Base-by-base conservation (phyloP, 768 basidiomycete species). In the Leccinum longicurvipes region DNA sequence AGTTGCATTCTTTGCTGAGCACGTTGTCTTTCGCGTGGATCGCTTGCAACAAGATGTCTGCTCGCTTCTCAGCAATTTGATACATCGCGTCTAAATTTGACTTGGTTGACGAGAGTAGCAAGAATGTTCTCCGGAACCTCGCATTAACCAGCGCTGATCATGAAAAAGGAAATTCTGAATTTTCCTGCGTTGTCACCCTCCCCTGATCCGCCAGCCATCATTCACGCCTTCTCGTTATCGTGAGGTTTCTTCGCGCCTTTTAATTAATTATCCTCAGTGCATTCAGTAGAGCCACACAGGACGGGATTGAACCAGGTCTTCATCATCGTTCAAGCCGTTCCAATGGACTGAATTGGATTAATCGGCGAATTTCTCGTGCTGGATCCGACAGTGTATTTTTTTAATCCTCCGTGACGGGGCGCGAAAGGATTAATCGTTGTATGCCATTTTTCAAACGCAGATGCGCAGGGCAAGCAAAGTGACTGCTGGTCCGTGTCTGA, bases 141-240 rank as follows among this genome's bases (percentile, higher is more conserved):
- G 48, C 47, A 55, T 53, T 51, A 21, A 56, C 51, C 51, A 53
- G 45, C 49, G 68, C 60, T 60, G 66, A 66, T 68, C 67, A 70
- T 68, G 63, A 57, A 63, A 66, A 59, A 59, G 62, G 64, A 64
- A 67, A 62, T 56, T 50, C 24, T 51, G 49, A 21, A 41, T 12
- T 12, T 41, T 41, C 46, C 51, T 10, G 46, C 55, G 21, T 49
- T 60, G 47, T 62, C 67, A 67, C 66, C 64, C 62, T 64, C 49
- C 54, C 64, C 59, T 67, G 64, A 61, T 67, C 64, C 67, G 50
- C 61, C 67, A 58, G 62, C 60, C 67, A 61, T 67, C 65, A 69
- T 69, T 69, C 67, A 65, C 57, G 47, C 65, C 60, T 64, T 69
- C 62, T 64, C 67, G 52, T 63, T 58, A 69, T 65, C 66, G 53